phyloP scores from a whole-genome alignment of 2,329 filamentous ascomycete species.

The Colletotrichum tropicicola region DNA sequence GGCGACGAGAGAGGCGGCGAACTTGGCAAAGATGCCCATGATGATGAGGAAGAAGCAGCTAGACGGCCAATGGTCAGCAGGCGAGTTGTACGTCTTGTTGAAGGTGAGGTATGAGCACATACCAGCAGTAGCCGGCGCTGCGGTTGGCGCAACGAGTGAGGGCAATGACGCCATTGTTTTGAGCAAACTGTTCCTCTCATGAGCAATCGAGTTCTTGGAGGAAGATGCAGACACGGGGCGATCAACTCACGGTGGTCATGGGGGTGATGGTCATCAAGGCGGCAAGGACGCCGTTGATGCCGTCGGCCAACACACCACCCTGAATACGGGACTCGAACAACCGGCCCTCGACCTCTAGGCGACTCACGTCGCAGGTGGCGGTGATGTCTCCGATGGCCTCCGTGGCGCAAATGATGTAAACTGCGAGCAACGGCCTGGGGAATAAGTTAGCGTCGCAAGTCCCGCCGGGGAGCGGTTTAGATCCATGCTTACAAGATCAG shows the following conservation, averaged over 20 bases:
- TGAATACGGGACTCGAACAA: conserved; percentile 81
- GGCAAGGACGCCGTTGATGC: conserved; percentile 77
- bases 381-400: conserved; percentile 85
- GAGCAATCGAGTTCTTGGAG: not conserved
- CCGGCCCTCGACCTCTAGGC: conserved; percentile 76
- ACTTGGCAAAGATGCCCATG: conserved; percentile 86
- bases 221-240: not conserved
- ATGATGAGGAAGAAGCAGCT: conserved; percentile 77
- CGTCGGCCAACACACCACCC: conserved; percentile 81
- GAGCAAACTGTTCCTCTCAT: conserved; percentile 71
- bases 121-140: conserved; percentile 78
- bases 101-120: not conserved
- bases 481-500: conserved; percentile 63
- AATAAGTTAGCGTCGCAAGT: not conserved
- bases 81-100: not conserved
- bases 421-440: conserved; percentile 66
- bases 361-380: conserved; percentile 82
- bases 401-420: conserved; percentile 78
- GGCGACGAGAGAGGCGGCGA: conserved; percentile 79
- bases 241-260: conserved; percentile 64
- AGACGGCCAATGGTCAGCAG: not conserved
- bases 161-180: conserved; percentile 87
- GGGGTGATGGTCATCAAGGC: conserved; percentile 83
- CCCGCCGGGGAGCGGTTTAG: not conserved
- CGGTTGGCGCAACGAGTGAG: conserved; percentile 84